Conservation (phyloP, 2,329 filamentous ascomycete species). For the Saccharata proteae region DNA sequence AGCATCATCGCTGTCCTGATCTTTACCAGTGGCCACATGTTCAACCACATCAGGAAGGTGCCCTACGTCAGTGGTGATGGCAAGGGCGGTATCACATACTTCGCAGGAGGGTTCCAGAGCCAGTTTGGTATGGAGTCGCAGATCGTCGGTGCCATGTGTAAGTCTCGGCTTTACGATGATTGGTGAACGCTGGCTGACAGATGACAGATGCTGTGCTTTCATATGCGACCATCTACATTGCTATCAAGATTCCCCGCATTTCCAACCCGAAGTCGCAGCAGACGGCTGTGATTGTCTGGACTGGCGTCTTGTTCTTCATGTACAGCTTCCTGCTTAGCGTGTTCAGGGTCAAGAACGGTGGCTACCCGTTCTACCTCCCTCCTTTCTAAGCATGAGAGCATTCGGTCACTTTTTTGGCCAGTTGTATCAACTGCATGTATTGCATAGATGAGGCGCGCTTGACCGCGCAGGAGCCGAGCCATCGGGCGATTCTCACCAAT, state of each 20-base stretch:
- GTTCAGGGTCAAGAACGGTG: constrained; percentile 88
- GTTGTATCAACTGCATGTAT: no score
- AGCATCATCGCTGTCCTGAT: constrained; percentile 81
- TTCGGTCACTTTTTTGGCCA: no score
- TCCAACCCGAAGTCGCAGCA: constrained; percentile 65
- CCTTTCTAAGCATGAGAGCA: constrained; percentile 63
- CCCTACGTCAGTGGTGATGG: constrained; percentile 84
- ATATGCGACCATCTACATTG: constrained; percentile 83
- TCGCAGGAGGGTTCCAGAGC: constrained; percentile 83
- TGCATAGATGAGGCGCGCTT: no score
- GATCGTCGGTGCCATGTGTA: constrained; percentile 87
- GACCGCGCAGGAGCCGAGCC: no score
- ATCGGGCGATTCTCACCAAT: no score
- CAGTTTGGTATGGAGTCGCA: constrained; percentile 93
- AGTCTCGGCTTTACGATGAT: constrained; percentile 27
- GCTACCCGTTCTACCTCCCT: constrained; percentile 88
- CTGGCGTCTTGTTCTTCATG: constrained; percentile 60
- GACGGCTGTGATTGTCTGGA: constrained; percentile 70
- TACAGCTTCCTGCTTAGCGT: constrained; percentile 93
- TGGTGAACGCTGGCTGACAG: constrained; percentile 9
- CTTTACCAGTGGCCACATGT: constrained; percentile 97
- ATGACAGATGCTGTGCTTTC: constrained; percentile 61
- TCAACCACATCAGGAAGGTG: constrained; percentile 94
- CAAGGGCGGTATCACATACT: constrained; percentile 76
- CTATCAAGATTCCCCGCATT: constrained; percentile 85